Percentiles rank a stretch among this genome's conserved stretches.
Evolutionary conservation across 805 yeast species (phyloP).

Genomic region (Yarrowia sp.): DNA sequence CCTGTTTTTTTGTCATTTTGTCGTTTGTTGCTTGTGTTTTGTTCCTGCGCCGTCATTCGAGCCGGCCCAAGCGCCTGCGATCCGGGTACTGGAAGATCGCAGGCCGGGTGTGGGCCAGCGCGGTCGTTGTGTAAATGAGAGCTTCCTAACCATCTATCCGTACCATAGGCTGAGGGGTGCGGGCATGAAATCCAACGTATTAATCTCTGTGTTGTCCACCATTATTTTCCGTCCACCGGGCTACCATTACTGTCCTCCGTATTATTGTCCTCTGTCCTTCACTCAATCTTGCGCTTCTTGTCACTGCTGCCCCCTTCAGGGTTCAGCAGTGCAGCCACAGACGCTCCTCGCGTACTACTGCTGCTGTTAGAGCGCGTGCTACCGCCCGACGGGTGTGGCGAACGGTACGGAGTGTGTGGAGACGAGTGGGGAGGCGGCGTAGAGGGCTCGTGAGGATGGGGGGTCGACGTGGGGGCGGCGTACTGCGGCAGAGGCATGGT

Average conservation of each 20-base stretch:
- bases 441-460: conserved; percentile 32
- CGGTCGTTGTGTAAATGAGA: conserved; percentile 3
- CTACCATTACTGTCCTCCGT: too few relatives aligned
- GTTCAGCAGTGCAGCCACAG: conserved; percentile 35
- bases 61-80: conserved; percentile 17
- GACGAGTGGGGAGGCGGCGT: conserved; percentile 38
- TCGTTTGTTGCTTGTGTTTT: neutral
- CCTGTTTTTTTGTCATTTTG: conserved; percentile 10
- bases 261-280: neutral
- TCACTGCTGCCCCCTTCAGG: conserved; percentile 27
- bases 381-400: conserved; percentile 37
- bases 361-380: conserved; percentile 32
- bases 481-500: conserved; percentile 37
- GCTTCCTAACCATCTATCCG: conserved; percentile 32
- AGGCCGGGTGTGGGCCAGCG: too few relatives aligned
- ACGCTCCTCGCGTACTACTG: conserved; percentile 27
- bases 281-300: conserved; percentile 35
- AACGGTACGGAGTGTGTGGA: conserved; percentile 38
- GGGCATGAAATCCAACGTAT: too few relatives aligned
- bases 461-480: conserved; percentile 26
- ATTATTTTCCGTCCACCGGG: too few relatives aligned
- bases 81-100: conserved; percentile 25
- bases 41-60: neutral
- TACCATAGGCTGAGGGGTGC: conserved; percentile 25
- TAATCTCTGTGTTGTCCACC: too few relatives aligned